Evolutionary conservation across 208 protist genomes (phyloP).

Genomic region (Trypanosoma scelopori): DNA sequence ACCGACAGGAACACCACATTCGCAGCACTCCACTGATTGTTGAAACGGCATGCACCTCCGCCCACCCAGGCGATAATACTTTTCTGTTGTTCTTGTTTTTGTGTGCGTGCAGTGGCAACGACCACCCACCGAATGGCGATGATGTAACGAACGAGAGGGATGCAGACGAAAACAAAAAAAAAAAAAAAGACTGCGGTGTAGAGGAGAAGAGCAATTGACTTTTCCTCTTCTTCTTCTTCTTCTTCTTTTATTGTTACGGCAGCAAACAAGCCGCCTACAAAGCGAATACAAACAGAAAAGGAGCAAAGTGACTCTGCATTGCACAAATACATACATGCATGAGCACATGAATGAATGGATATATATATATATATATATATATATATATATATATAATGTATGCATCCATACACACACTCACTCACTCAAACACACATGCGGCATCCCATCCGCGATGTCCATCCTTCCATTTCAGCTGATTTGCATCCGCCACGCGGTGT

Average conservation of each 20-base stretch:
- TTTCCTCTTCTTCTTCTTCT: no score
- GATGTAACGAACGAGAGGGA: conserved; percentile 16
- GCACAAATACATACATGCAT: not conserved
- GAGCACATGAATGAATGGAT: not conserved
- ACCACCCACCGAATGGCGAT: not conserved
- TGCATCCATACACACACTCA: conserved; percentile 2
- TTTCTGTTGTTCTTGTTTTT: no score
- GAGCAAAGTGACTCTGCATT: not conserved
- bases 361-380: not conserved
- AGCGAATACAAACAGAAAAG: not conserved
- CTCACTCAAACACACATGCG: no score
- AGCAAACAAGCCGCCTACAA: not conserved
- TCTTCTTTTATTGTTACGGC: no score
- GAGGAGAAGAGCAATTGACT: not conserved
- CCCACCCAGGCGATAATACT: not conserved
- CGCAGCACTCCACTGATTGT: conserved; percentile 55
- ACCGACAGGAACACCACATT: conserved; percentile 67
- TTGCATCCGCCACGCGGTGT: not conserved
- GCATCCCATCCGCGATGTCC: not conserved
- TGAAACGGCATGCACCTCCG: conserved; percentile 1
- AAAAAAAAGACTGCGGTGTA: not conserved
- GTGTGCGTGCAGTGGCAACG: no score
- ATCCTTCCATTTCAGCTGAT: not conserved
- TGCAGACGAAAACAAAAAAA: no score
- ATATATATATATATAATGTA: no score